These are phyloP conservation scores for Orbilia brochopaga DNA, from an alignment of 2,329 filamentous ascomycete species.

Conservation along the genomic window DNA sequence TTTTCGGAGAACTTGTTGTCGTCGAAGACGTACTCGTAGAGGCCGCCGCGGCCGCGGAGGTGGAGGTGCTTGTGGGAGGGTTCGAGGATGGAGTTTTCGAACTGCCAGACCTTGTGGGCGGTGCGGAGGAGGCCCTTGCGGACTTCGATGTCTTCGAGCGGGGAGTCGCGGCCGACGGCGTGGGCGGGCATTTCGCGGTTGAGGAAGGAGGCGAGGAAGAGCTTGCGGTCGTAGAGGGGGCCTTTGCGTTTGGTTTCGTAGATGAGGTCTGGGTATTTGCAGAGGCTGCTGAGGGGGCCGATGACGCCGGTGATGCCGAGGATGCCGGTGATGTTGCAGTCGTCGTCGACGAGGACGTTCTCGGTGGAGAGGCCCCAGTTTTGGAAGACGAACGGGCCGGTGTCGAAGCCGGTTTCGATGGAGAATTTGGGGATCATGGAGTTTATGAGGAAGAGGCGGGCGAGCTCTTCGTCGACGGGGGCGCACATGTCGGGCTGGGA, in stretches of 20 bases:
- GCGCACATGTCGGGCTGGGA: conserved; percentile 36
- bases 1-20: conserved; percentile 46
- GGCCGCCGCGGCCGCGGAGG: conserved; percentile 37
- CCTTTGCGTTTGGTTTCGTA: conserved; percentile 48
- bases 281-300: conserved; percentile 37
- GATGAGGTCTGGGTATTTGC: conserved; percentile 48
- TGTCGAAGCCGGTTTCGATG: conserved; percentile 44
- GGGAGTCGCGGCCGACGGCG: conserved; percentile 9
- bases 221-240: conserved; percentile 43
- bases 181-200: conserved; percentile 28
- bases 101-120: conserved; percentile 49
- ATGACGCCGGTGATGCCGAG: conserved; percentile 31
- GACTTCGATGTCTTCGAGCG: conserved; percentile 34
- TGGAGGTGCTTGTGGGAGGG: conserved; percentile 43
- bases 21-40: conserved; percentile 48
- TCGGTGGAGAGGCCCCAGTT: conserved; percentile 36
- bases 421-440: conserved; percentile 51
- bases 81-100: conserved; percentile 47
- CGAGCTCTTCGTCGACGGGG: conserved; percentile 47
- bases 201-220: conserved; percentile 43
- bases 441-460: conserved; percentile 47
- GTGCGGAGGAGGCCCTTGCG: conserved; percentile 27
- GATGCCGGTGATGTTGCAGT: conserved; percentile 46
- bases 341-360: conserved; percentile 35
- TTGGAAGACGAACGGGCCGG: conserved; percentile 47